Conservation (phyloP, 2,329 filamentous ascomycete genomes). For the Diaporthe nobilis region DNA sequence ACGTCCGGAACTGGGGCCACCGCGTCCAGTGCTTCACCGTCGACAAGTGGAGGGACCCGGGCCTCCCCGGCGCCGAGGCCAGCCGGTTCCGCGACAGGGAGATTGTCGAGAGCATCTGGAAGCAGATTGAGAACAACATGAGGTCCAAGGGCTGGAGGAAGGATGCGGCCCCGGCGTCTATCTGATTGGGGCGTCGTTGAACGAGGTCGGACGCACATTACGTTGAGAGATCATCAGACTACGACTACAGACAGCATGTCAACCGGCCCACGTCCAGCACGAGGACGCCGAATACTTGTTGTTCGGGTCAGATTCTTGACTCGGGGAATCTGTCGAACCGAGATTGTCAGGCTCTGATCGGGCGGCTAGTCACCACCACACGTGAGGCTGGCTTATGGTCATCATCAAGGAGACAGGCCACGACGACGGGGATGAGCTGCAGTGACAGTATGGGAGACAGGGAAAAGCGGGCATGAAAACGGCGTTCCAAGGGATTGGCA, state of each 20-base stretch:
- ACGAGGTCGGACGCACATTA: background rate
- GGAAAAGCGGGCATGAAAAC: constrained; percentile 27
- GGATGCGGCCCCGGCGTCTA: constrained; percentile 74
- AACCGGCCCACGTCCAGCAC: background rate
- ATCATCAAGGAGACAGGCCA: background rate
- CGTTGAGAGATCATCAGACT: background rate
- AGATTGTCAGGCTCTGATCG: background rate
- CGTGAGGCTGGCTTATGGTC: background rate
- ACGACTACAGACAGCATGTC: background rate
- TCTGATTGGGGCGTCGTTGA: constrained; percentile 49
- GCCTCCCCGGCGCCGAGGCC: constrained; percentile 60
- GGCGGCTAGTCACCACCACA: background rate
- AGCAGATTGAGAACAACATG: constrained; percentile 90
- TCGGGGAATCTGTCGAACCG: background rate
- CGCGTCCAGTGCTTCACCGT: constrained; percentile 80
- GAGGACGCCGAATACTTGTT: background rate
- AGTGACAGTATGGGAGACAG: constrained; percentile 17
- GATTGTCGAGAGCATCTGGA: constrained; percentile 94
- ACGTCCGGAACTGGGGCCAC: constrained; percentile 87
- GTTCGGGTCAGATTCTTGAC: background rate
- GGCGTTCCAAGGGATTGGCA: constrained; percentile 19
- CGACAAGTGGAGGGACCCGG: constrained; percentile 81
- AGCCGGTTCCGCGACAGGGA: constrained; percentile 89
- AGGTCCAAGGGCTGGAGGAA: constrained; percentile 84
- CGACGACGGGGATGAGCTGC: background rate